phyloP scores from a whole-genome alignment of 2,329 filamentous ascomycete species.

The Furcasterigmium sp. region DNA sequence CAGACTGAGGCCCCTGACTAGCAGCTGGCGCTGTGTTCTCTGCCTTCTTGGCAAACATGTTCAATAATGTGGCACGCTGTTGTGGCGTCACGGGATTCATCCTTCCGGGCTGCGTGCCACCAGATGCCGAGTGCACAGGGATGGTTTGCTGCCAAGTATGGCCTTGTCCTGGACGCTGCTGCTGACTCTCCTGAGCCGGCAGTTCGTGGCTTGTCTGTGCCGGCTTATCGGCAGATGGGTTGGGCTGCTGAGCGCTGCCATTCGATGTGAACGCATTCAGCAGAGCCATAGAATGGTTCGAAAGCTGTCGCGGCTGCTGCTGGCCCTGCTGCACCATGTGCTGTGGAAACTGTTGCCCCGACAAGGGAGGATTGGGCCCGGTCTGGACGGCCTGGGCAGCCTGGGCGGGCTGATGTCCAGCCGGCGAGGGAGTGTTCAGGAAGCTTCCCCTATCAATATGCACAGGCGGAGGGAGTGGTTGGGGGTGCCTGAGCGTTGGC shows the following conservation, averaged over 20 bases:
- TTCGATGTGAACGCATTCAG: conserved; percentile 33
- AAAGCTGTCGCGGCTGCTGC: conserved; percentile 19
- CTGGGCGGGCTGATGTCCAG: too few relatives aligned
- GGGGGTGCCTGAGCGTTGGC: conserved; percentile 29
- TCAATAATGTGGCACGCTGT: conserved; percentile 27
- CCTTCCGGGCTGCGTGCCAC: too few relatives aligned
- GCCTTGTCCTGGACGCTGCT: too few relatives aligned
- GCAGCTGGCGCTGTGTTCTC: conserved; percentile 11
- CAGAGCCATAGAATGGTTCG: conserved; percentile 28
- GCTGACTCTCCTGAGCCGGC: too few relatives aligned
- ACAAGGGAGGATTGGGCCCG: neutral
- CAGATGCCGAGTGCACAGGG: too few relatives aligned
- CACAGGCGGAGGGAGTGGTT: conserved; percentile 50
- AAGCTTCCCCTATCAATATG: conserved; percentile 26
- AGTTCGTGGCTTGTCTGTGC: too few relatives aligned
- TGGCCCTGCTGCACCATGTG: neutral
- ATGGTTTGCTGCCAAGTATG: too few relatives aligned
- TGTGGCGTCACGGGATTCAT: neutral
- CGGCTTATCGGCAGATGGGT: too few relatives aligned
- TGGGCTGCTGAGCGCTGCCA: neutral
- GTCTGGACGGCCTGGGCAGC: neutral
- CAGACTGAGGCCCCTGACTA: neutral
- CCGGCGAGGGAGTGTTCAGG: neutral
- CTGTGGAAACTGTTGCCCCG: neutral
- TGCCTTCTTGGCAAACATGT: conserved; percentile 45